These are phyloP conservation scores for Agrocybe chaxingu DNA, from an alignment of 768 basidiomycete genomes.

Conservation along the genomic window DNA sequence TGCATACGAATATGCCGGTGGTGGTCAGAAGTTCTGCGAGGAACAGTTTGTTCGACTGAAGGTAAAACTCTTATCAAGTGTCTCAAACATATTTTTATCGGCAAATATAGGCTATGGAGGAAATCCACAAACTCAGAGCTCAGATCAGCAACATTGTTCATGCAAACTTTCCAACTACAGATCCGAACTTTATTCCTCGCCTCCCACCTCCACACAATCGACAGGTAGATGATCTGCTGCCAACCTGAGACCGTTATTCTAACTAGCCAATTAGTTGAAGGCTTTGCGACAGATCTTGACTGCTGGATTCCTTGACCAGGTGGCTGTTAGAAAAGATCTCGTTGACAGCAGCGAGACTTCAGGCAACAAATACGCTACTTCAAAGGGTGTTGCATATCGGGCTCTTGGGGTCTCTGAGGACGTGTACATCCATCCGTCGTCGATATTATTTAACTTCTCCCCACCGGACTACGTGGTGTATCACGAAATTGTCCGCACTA, in stretches of 20 bases:
- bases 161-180: slow-evolving; percentile 66
- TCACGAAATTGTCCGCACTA: slow-evolving; percentile 77
- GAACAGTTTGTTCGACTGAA: slow-evolving; percentile 90
- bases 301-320: slow-evolving; percentile 92
- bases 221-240: slow-evolving; percentile 48
- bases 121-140: slow-evolving; percentile 91
- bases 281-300: slow-evolving; percentile 83
- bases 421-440: slow-evolving; percentile 90
- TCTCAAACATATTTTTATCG: neutral
- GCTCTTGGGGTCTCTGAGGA: slow-evolving; percentile 81
- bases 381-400: slow-evolving; percentile 79
- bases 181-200: slow-evolving; percentile 59
- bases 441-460: slow-evolving; percentile 59
- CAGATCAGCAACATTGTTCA: slow-evolving; percentile 87
- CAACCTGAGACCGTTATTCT: neutral
- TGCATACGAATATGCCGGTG: slow-evolving; percentile 91
- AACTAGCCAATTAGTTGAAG: slow-evolving; percentile 61
- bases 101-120: slow-evolving; percentile 84
- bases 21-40: slow-evolving; percentile 74
- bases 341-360: slow-evolving; percentile 53
- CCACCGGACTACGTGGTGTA: slow-evolving; percentile 89
- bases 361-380: slow-evolving; percentile 69
- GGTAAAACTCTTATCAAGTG: slow-evolving; percentile 37
- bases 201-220: slow-evolving; percentile 73
- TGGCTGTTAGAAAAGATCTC: slow-evolving; percentile 88